Base-by-base conservation (phyloP, 2,329 filamentous ascomycete genomes). In the Alternaria solani region DNA sequence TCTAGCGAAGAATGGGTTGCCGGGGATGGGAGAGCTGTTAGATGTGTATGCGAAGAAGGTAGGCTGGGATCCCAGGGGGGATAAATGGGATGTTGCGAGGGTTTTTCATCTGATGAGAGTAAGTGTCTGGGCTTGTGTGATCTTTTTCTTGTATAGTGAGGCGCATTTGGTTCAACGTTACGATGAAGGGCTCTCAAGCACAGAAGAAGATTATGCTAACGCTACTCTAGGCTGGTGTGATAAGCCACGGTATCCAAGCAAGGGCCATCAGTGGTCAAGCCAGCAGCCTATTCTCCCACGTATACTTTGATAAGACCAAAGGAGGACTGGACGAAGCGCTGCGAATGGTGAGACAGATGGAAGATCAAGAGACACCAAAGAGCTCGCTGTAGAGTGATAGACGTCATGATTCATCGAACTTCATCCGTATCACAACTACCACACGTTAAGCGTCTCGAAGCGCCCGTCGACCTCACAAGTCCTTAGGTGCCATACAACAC, bases 21-120 rank as follows among this genome's bases (percentile, higher is more conserved):
- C 89, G 6, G 81, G 81, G 2, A 82, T 85, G 58, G 80, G 85
- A 7, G 81, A 90, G 57, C 82, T 88, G 59, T 70, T 91, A 42
- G 74, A 79, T 46, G 91, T 89, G 88, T 93, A 93, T 77, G 75
- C 80, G 20, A 82, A 87, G 61, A 84, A 86, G 11, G 87, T 88
- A 1, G 90, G 89, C n/a, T 96, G 91, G 85, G 85, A 93, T 78
- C 87, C 90, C 11, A 69, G 73, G 49, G 46, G 55, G 48, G 74
- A 76, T 61, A 64, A 67, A 41, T 77, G 74, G 75, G 70, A 77
- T 48, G 66, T 76, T 55, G 74, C 73, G 11, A 75, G 75, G 51
- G 63, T 75, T 5, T 78, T 78, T 38, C 72, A 77, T 63, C 55
- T 75, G 60, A 76, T 78, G 73, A 71, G 74, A 54, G 74, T 74